These are phyloP conservation scores for Suillus ampliporus DNA, from an alignment of 768 basidiomycete genomes.

Conservation along the genomic window DNA sequence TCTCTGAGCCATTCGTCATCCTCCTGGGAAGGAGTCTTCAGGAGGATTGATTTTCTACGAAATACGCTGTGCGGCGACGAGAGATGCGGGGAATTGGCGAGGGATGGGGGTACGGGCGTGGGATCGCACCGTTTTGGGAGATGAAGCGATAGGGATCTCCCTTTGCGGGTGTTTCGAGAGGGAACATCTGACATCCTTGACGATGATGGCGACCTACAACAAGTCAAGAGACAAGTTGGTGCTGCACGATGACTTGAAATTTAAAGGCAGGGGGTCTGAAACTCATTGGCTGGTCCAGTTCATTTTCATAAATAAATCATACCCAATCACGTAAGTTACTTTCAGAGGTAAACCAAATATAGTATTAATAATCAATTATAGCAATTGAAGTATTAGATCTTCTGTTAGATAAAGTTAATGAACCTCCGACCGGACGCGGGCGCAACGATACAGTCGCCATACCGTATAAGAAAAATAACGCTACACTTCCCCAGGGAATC, in stretches of 20 bases:
- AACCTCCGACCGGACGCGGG: conserved; percentile 2
- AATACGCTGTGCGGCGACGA: conserved; percentile 56
- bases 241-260: neutral
- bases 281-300: neutral
- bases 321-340: neutral
- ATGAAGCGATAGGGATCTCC: conserved; percentile 26
- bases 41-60: conserved; percentile 39
- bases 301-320: neutral
- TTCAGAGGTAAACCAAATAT: neutral
- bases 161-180: conserved; percentile 12
- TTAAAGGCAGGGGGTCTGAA: neutral
- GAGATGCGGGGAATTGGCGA: conserved; percentile 60
- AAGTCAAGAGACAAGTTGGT: neutral
- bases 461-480: too few relatives aligned
- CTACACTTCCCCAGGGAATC: conserved; percentile 7
- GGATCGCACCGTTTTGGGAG: conserved; percentile 35
- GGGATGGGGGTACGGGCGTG: conserved; percentile 63
- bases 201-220: neutral
- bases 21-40: conserved; percentile 49
- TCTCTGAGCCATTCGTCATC: conserved; percentile 70
- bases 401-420: neutral
- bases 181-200: neutral
- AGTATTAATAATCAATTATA: conserved; percentile 1
- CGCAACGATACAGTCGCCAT: neutral
- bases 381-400: too few relatives aligned